These are phyloP conservation scores for Hirschfeldia incana DNA, from an alignment of 345 rosid genomes.

Conservation along the genomic window DNA sequence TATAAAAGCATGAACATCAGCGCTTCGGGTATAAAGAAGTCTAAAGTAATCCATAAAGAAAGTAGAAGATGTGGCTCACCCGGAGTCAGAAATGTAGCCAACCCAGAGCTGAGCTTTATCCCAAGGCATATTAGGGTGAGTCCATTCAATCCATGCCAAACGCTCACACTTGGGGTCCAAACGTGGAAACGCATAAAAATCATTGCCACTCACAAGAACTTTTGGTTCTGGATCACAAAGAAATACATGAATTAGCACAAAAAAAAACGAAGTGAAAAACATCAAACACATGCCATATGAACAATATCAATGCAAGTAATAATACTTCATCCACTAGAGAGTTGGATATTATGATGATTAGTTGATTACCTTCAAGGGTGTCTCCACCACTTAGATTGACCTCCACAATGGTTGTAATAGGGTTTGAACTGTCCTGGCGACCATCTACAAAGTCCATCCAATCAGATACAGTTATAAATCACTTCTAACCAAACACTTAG, in stretches of 20 bases:
- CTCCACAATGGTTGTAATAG: slow-evolving; percentile 60
- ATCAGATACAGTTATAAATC: neutral
- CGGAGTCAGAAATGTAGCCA: slow-evolving; percentile 76
- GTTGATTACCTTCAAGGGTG: slow-evolving; percentile 53
- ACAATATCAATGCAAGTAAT: neutral
- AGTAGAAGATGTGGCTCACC: slow-evolving; percentile 46
- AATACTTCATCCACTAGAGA: neutral
- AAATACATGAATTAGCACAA: neutral
- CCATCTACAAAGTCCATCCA: slow-evolving; percentile 52
- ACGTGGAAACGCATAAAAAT: slow-evolving; percentile 97
- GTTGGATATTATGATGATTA: neutral
- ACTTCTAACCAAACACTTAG: slow-evolving; percentile 12
- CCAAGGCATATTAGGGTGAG: slow-evolving; percentile 97
- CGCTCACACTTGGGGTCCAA: slow-evolving; percentile 65
- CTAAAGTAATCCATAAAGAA: neutral
- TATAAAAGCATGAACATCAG: slow-evolving; percentile 7
- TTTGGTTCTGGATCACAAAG: slow-evolving; percentile 60
- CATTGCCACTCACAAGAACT: slow-evolving; percentile 68
- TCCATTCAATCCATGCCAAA: slow-evolving; percentile 93
- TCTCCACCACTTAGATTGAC: slow-evolving; percentile 49
- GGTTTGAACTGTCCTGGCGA: slow-evolving; percentile 53
- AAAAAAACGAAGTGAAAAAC: neutral
- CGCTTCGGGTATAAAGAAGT: neutral
- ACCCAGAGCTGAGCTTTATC: slow-evolving; percentile 93
- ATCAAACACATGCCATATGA: neutral